Percentiles rank a stretch among this genome's conserved stretches.
These are phyloP conservation scores for Pichia occidentalis DNA, from an alignment of 805 yeast genomes.

Conservation along the genomic window DNA sequence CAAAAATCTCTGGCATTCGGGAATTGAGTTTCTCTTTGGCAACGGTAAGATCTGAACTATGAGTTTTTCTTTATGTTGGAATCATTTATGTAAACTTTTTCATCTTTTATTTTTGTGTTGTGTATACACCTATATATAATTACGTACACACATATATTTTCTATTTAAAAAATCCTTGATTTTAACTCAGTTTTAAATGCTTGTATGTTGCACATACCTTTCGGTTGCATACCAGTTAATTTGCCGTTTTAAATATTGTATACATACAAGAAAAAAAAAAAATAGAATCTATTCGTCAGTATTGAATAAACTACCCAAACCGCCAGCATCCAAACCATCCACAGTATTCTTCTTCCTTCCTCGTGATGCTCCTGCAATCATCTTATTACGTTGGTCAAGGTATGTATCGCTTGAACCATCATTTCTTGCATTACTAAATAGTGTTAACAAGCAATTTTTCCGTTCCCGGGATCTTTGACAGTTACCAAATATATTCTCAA, in stretches of 20 bases:
- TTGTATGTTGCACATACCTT: too few relatives aligned
- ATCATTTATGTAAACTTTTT: not conserved
- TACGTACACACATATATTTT: too few relatives aligned
- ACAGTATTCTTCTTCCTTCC: constrained; percentile 11
- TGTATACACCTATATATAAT: not conserved
- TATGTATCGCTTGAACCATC: constrained; percentile 31
- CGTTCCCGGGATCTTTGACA: constrained; percentile 74
- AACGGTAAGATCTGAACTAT: constrained; percentile 11
- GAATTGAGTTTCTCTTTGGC: constrained; percentile 12
- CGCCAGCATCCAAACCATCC: constrained; percentile 14
- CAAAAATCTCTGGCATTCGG: constrained; percentile 6
- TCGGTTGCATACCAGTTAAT: too few relatives aligned
- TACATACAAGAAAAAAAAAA: too few relatives aligned
- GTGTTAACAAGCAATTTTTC: constrained; percentile 69
- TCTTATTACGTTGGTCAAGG: constrained; percentile 12
- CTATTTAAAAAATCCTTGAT: too few relatives aligned
- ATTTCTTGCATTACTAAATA: constrained; percentile 52
- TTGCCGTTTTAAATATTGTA: too few relatives aligned
- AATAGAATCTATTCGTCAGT: constrained; percentile 9
- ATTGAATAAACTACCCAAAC: constrained; percentile 13
- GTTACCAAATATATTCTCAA: constrained; percentile 56
- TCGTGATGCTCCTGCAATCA: constrained; percentile 13
- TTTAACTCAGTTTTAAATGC: too few relatives aligned
- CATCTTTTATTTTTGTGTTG: not conserved
- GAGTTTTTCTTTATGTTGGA: not conserved